Evolutionary conservation across 1,139 yeast species (phyloP), one percentile per base, ranked within the genome.

Genomic region (Taphrina deformans): DNA sequence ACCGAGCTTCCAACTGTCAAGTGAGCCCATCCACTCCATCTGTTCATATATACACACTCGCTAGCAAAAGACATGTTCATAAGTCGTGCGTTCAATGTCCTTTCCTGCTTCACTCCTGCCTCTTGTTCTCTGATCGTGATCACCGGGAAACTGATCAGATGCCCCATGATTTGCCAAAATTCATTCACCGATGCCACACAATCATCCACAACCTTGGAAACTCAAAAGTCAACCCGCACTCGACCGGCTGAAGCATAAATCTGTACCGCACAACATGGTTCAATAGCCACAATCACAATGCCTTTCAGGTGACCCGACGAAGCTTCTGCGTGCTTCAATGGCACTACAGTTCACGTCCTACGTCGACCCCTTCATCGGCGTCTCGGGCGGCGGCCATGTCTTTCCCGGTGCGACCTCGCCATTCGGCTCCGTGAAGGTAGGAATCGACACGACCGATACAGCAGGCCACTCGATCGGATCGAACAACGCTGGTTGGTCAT

Each of bases 401-500:
- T 59, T 59, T 27, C 63, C 63, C 6, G 63, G 63, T 24, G 63
- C 51, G 9, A 27, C 56, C 5, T 21, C 56, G 16, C 63, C 63
- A 3, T 59, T 59, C 29, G 63, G 63, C 31, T 48, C 56, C 21
- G 63, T 59, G 31, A 59, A 59, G 21, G 46, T 59, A 6, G 63
- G 63, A 27, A 59, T 59, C 18, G 63, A 59, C 29, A 59, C 63
- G 35, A 50, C 63, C 1, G 63, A 59, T 14, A 59, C 63, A 6
- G 63, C 63, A 3, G 63, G 63, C n/a, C 50, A 18, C 21, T 18
- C 46, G 12, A 50, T 59, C 12, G 63, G 63, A 29, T 59, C 63
- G 5, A 59, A 59, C 41, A 59, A 59, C n/a, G 63, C 63, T 3
- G 63, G 63, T 12, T 59, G 63, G 63, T 59, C 63, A 12, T 26